phyloP scores from a whole-genome alignment of 2,329 filamentous ascomycete species.

The Diatrype stigma region DNA sequence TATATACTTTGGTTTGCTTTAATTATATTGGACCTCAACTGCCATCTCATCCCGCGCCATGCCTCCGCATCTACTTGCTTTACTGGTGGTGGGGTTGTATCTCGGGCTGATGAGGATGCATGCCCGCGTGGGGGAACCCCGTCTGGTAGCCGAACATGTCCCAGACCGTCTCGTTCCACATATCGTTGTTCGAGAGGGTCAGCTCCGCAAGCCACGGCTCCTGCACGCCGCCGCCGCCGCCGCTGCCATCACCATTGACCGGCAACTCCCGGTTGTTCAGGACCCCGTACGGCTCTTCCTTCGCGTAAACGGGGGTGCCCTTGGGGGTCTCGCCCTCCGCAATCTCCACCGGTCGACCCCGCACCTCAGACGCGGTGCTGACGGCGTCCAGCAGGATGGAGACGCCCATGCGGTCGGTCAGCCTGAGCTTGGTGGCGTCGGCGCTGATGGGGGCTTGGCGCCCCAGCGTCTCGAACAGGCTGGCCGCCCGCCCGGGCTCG shows the following conservation, averaged over 20 bases:
- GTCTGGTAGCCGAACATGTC: constrained; percentile 17
- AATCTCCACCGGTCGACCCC: constrained; percentile 11
- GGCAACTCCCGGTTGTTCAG: neutral
- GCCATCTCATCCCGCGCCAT: no score
- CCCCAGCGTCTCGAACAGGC: constrained; percentile 24
- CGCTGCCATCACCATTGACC: neutral
- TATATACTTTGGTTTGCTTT: no score
- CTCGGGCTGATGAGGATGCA: neutral
- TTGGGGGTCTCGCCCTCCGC: constrained; percentile 6
- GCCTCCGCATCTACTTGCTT: neutral
- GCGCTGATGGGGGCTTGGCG: constrained; percentile 15
- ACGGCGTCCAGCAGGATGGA: constrained; percentile 22
- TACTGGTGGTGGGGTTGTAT: neutral
- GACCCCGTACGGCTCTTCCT: neutral
- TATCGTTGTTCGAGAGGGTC: constrained; percentile 15
- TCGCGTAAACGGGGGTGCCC: neutral
- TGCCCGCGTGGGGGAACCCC: neutral
- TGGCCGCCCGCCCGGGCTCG: constrained; percentile 20
- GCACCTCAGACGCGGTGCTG: constrained; percentile 10
- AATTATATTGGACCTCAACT: no score
- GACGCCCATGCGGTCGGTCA: constrained; percentile 21
- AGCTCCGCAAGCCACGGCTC: constrained; percentile 20
- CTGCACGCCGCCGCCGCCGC: constrained; percentile 3
- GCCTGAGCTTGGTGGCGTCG: constrained; percentile 11
- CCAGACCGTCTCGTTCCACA: constrained; percentile 23